Base-by-base conservation (phyloP, 805 yeast genomes). In the Starmerella stigmatis region DNA sequence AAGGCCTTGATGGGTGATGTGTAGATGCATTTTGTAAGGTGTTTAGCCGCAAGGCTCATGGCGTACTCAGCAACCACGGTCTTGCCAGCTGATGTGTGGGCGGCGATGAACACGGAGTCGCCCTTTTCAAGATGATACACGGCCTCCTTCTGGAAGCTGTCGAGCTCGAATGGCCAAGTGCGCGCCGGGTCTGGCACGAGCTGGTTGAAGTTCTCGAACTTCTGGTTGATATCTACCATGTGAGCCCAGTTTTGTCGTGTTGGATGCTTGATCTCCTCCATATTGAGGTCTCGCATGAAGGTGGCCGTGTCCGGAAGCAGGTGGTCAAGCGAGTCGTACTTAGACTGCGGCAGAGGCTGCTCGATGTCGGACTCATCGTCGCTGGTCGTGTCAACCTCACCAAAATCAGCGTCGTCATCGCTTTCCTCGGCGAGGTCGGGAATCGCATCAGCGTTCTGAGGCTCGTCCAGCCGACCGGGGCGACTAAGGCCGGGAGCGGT, bases 11-110 rank as follows among this genome's bases (percentile, higher is more conserved):
- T 86, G 17, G 98, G 98, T 0, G 96, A 88, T 0, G 98, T 89
- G 62, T 89, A 89, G 40, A 89, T 92, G 1, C 95, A 86, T 60
- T 88, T 89, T 10, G 97, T 89, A 96, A 88, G 88, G 61, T 92
- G 89, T 60, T 94, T 71, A 49, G 79, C 75, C 1, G 97, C 94
- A 94, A 89, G 81, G 3, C 97, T 95, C 62, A 89, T 92, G 3
- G 97, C 97, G 60, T 89, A 89, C 61, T 89, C 98, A 0, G 98
- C 98, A 21, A 92, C 95, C 3, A 89, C 98, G 0, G 98, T 89
- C 60, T 89, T 89, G 65, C 98, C 98, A 0, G 98, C 98, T 3
- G 97, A 89, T 0, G 98, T 89, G 63, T 89, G 98, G 0, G 99
- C 99, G 3, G 97, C 97, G 3, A 92, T 95, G 64, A 92, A 92